phyloP scores from a whole-genome alignment of 306 rosid species.

The Vachellia pachyceras region DNA sequence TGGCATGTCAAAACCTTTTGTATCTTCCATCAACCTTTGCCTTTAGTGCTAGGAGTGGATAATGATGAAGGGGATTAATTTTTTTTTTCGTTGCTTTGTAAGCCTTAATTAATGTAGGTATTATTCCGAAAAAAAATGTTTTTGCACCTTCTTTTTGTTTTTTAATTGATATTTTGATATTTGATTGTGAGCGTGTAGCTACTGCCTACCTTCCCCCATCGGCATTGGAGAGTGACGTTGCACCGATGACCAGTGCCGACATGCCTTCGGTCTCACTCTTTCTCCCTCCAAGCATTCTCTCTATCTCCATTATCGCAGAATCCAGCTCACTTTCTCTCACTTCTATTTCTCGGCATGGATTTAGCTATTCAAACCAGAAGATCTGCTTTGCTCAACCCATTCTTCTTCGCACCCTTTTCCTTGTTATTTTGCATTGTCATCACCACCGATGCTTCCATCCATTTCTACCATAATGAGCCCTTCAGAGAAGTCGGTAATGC shows the following conservation, averaged over 20 bases:
- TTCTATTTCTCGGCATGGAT: conserved; percentile 48
- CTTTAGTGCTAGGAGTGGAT: no score
- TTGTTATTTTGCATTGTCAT: conserved; percentile 8
- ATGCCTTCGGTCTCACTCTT: conserved; percentile 26
- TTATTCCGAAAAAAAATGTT: no score
- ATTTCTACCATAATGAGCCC: conserved; percentile 61
- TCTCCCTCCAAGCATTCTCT: neutral
- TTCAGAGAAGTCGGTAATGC: conserved; percentile 85
- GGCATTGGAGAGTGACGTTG: conserved; percentile 39
- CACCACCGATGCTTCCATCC: conserved; percentile 72
- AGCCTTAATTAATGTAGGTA: no score
- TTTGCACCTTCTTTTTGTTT: no score
- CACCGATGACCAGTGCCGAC: conserved; percentile 30
- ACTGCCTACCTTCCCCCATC: neutral
- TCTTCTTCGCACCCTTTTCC: conserved; percentile 31
- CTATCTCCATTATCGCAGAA: conserved; percentile 37
- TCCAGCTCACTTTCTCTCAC: conserved; percentile 21
- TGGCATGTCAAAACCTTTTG: no score
- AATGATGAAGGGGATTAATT: no score
- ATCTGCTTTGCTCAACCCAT: neutral
- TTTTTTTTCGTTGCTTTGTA: no score
- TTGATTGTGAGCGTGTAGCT: neutral
- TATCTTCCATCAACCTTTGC: no score
- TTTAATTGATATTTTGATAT: neutral
- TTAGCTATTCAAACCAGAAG: conserved; percentile 32